A percentile compares a stretch with the other conserved stretches of the same genome.
These are phyloP conservation scores for Fusarium chaquense DNA, from an alignment of 2,329 filamentous ascomycete genomes.

Conservation along the genomic window DNA sequence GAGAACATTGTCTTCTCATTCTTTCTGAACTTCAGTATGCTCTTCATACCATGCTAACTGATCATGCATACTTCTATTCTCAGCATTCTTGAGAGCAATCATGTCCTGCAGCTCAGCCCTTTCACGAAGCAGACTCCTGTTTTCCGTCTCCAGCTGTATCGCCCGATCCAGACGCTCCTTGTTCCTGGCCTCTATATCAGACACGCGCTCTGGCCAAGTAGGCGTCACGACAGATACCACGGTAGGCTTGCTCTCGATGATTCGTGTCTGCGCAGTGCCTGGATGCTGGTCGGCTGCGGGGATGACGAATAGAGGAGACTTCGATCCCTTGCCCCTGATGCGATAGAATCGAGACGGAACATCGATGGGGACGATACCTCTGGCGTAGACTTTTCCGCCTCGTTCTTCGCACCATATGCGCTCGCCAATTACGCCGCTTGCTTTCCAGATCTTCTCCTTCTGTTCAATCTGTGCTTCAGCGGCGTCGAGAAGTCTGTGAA, in stretches of 20 bases:
- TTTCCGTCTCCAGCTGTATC: conserved; percentile 33
- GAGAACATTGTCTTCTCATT: neutral
- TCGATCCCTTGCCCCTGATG: conserved; percentile 56
- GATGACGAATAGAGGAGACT: conserved; percentile 64
- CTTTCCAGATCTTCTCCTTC: conserved; percentile 51
- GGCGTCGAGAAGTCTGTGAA: conserved; percentile 62
- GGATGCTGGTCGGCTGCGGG: conserved; percentile 64
- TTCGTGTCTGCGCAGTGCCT: conserved; percentile 57
- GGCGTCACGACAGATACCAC: conserved; percentile 50
- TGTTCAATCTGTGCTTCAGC: conserved; percentile 57
- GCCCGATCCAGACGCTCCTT: conserved; percentile 41
- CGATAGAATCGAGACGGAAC: conserved; percentile 66
- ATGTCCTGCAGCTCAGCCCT: conserved; percentile 35
- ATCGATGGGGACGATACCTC: conserved; percentile 63
- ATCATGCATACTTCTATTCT: conserved; percentile 33
- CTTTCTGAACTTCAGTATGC: neutral
- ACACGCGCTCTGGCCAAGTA: conserved; percentile 51
- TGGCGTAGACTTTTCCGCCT: conserved; percentile 50
- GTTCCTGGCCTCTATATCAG: conserved; percentile 48
- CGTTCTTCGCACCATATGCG: conserved; percentile 49
- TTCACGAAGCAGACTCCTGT: conserved; percentile 39
- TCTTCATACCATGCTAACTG: conserved; percentile 41
- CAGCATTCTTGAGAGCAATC: conserved; percentile 38
- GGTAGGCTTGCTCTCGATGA: conserved; percentile 60
- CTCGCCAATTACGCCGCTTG: conserved; percentile 58